A percentile compares a stretch with the other conserved stretches of the same genome.
Evolutionary conservation across 805 yeast species (phyloP).

Genomic region (Teunomyces atbi): DNA sequence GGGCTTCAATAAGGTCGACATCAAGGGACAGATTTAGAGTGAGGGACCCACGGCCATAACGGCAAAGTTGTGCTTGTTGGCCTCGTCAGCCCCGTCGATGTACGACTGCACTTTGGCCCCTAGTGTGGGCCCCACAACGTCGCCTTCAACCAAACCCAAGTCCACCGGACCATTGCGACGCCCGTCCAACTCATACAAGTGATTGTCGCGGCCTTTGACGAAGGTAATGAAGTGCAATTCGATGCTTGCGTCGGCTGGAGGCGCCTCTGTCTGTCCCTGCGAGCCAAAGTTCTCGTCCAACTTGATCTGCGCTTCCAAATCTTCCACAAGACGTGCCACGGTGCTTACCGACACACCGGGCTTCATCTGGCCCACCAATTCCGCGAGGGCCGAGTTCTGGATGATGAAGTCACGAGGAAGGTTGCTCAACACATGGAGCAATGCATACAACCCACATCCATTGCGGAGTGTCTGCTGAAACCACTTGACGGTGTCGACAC

Average conservation of each 20-base stretch:
- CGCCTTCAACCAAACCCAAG: conserved; percentile 45
- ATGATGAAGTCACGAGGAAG: conserved; percentile 46
- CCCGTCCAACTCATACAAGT: conserved; percentile 85
- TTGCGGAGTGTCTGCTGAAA: conserved; percentile 79
- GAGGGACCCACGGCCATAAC: conserved; percentile 75
- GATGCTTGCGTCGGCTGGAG: conserved; percentile 48
- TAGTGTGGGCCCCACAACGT: conserved; percentile 52
- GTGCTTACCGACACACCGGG: conserved; percentile 27
- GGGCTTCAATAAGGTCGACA: conserved; percentile 64
- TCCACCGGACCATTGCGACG: conserved; percentile 74
- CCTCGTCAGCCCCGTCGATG: conserved; percentile 60
- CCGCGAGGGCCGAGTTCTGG: conserved; percentile 31
- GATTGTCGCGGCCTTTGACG: conserved; percentile 53
- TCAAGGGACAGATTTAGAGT: conserved; percentile 78
- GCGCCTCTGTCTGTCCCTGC: conserved; percentile 69
- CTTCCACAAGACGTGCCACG: conserved; percentile 44
- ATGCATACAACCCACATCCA: conserved; percentile 91
- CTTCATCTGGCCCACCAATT: conserved; percentile 16
- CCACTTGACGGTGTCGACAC: conserved; percentile 56
- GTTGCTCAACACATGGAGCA: conserved; percentile 60
- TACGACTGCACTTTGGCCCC: conserved; percentile 61
- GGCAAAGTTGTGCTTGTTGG: conserved; percentile 63
- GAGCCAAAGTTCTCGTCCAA: conserved; percentile 45
- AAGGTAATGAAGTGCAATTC: conserved; percentile 79
- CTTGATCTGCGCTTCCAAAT: conserved; percentile 40